Conservation (phyloP, 2,329 filamentous ascomycete species). For the Clonostachys solani region DNA sequence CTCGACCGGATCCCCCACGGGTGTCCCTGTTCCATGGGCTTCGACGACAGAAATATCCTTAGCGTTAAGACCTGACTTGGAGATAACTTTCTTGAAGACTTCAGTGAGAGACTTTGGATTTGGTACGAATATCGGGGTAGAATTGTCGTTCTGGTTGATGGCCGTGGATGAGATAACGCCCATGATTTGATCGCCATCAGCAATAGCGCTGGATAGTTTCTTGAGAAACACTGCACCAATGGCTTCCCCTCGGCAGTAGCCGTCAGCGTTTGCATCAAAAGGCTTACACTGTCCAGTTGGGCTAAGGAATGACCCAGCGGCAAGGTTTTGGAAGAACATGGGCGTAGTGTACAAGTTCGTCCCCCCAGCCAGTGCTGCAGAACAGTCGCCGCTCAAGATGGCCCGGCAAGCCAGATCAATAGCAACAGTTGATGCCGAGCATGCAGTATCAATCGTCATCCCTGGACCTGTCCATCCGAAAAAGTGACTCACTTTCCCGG, state of each 20-base stretch:
- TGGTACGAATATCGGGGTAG: constrained; percentile 27
- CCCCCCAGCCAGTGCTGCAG: constrained; percentile 29
- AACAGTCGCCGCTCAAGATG: constrained; percentile 18
- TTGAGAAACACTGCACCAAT: constrained; percentile 40
- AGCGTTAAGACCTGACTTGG: constrained; percentile 13
- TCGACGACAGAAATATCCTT: constrained; percentile 17
- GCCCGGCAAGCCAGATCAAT: constrained; percentile 20
- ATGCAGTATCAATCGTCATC: constrained; percentile 27
- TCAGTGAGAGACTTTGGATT: not conserved
- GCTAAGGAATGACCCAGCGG: constrained; percentile 16
- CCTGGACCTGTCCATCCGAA: constrained; percentile 28
- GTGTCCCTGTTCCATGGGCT: constrained; percentile 35
- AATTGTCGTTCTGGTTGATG: constrained; percentile 34
- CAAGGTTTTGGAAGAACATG: constrained; percentile 13
- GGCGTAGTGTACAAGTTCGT: constrained; percentile 27
- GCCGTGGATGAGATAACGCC: constrained; percentile 30
- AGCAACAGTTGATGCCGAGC: constrained; percentile 24
- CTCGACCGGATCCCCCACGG: constrained; percentile 38
- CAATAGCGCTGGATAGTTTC: constrained; percentile 35
- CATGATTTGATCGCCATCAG: constrained; percentile 37
- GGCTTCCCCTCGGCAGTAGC: constrained; percentile 49
- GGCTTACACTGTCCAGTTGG: constrained; percentile 22
- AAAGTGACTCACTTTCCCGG: constrained; percentile 21
- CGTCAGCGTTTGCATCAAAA: constrained; percentile 33
- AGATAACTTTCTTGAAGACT: constrained; percentile 25